A percentile compares a stretch with the other conserved stretches of the same genome.
phyloP scores from a whole-genome alignment of 495 filamentous ascomycete genomes.

The Parachaetomium inaequale region DNA sequence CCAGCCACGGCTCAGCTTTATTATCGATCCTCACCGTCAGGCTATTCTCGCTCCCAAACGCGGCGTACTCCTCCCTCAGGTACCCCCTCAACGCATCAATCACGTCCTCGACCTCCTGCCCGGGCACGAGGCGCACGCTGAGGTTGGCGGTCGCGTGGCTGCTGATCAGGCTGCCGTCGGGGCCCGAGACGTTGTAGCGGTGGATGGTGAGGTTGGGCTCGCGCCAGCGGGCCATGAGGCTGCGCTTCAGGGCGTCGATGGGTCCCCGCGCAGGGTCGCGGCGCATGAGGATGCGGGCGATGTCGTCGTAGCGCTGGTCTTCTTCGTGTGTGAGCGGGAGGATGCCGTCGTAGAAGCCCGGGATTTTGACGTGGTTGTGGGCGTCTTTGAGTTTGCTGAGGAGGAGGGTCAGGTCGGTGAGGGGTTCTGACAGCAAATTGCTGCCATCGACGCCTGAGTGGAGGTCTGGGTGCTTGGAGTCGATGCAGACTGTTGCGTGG shows the following conservation, averaged over 20 bases:
- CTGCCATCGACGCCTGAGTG: constrained; percentile 96
- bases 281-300: constrained; percentile 68
- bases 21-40: constrained; percentile 83
- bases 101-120: constrained; percentile 77
- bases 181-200: constrained; percentile 83
- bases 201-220: constrained; percentile 93
- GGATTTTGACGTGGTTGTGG: constrained; percentile 59
- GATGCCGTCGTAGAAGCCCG: constrained; percentile 81
- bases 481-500: constrained; percentile 82
- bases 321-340: constrained; percentile 71
- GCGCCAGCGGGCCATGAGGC: constrained; percentile 91
- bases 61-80: constrained; percentile 65
- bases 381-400: constrained; percentile 72
- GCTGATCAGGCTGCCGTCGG: constrained; percentile 83
- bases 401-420: constrained; percentile 83
- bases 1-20: constrained; percentile 93
- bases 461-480: constrained; percentile 81
- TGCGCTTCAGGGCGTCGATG: constrained; percentile 63
- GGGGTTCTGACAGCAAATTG: constrained; percentile 76
- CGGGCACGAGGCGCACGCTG: constrained; percentile 88
- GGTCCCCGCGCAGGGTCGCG: constrained; percentile 65
- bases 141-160: constrained; percentile 78
- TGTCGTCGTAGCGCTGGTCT: constrained; percentile 76
- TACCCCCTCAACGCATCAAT: constrained; percentile 61
- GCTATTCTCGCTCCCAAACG: constrained; percentile 72